Percentiles rank a stretch among this genome's conserved stretches.
These are phyloP conservation scores for Panellus pusillus DNA, from an alignment of 768 basidiomycete genomes.

Conservation along the genomic window DNA sequence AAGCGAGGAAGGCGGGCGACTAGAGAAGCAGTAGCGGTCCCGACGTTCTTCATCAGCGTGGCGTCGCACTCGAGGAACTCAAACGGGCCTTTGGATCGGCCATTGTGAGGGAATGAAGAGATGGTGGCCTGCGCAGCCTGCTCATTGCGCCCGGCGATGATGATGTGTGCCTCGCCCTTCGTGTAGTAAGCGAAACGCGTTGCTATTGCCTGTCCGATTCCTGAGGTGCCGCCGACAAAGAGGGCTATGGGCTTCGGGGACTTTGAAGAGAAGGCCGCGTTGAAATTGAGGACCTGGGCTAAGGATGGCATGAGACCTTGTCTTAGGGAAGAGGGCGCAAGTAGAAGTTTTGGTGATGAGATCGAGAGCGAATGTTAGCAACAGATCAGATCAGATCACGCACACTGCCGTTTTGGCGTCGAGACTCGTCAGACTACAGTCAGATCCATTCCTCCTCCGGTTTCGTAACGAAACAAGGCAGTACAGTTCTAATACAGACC, in stretches of 20 bases:
- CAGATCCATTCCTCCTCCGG: too few species aligned
- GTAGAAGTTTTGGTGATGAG: too few species aligned
- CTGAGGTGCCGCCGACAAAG: slow-evolving; percentile 28
- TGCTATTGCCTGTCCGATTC: slow-evolving; percentile 36
- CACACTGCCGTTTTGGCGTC: too few species aligned
- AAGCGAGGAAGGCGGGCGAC: slow-evolving; percentile 29
- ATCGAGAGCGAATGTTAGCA: too few species aligned
- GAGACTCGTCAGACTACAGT: too few species aligned
- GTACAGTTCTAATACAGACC: too few species aligned
- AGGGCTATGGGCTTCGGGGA: slow-evolving; percentile 21
- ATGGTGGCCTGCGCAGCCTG: slow-evolving; percentile 34
- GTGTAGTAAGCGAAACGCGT: slow-evolving; percentile 36
- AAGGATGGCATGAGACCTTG: slow-evolving; percentile 17
- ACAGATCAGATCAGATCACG: too few species aligned
- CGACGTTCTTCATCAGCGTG: slow-evolving; percentile 35
- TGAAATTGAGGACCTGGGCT: slow-evolving; percentile 23
- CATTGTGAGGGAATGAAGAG: slow-evolving; percentile 28
- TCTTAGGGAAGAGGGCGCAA: too few species aligned
- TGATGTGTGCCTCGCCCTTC: slow-evolving; percentile 39
- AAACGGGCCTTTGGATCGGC: slow-evolving; percentile 20
- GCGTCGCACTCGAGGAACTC: slow-evolving; percentile 41
- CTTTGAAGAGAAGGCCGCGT: slow-evolving; percentile 8
- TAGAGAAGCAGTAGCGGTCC: slow-evolving; percentile 27
- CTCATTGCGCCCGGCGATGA: slow-evolving; percentile 39
- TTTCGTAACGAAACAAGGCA: too few species aligned